Base-by-base conservation (phyloP, 805 yeast species). In the Suhomyces faveliae region DNA sequence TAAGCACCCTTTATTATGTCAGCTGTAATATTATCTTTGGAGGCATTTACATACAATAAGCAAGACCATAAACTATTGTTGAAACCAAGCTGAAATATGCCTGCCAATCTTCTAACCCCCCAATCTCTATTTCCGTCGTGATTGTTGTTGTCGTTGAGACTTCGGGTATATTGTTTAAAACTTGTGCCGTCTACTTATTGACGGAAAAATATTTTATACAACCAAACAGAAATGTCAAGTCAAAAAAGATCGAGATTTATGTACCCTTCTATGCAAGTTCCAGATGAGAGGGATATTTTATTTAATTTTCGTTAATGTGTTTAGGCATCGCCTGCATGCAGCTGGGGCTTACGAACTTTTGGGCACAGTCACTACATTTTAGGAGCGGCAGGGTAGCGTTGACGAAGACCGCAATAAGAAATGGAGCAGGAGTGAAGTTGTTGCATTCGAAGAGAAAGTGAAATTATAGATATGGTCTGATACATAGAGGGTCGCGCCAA, bases 231-330 rank as follows among this genome's bases (percentile, higher is more conserved):
- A 42, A 42, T 33, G 45, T 42, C 45, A 42, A 42, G 45, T 42
- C 45, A 42, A 42, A 33, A 33, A 22, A 15, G 40, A 42, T 42
- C 45, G 45, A 42, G 45, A 42, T 42, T 33, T 17, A 42, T 42
- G 45, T 38, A 35, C 13, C 22, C 35, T 21, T 42, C 13, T 23
- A 35, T 42, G 45, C 40, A 42, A 11, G 43, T 33, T 33, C 37
- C 23, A 37, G 41, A 33, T 33, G 37, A 33, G 37, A 7, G 12
- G 37, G 21, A 33, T 17, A 33, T 33, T 33, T 8, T 33, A n/a
- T 27, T 24, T 33, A 11, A 33, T 17, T 33, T 30, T 17, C 21
- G 21, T 33, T 33, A 17, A 20, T 17, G 37, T 15, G 19, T 33
- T 17, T 10, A 17, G 37, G 37, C 37, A 33, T 33, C 37, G 37